phyloP scores from a whole-genome alignment of 2,329 filamentous ascomycete genomes.

The Fusarium coicis region DNA sequence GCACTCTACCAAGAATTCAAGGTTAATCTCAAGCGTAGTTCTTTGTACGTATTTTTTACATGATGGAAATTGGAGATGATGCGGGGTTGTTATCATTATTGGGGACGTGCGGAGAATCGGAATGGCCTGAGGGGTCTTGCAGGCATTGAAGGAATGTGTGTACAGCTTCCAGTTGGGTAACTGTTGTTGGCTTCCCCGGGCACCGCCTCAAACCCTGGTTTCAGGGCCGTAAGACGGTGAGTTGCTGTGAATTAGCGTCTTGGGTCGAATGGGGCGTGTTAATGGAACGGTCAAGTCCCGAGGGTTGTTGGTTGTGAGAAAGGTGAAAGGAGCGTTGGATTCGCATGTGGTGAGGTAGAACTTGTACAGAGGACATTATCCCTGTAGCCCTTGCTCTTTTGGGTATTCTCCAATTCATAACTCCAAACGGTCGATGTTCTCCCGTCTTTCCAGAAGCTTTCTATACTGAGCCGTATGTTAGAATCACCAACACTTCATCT shows the following conservation, averaged over 20 bases:
- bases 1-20: constrained; percentile 4
- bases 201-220: constrained; percentile 2
- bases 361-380: neutral
- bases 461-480: neutral
- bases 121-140: neutral
- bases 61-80: constrained; percentile 41
- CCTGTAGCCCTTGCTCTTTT: neutral
- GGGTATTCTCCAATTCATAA: constrained; percentile 6
- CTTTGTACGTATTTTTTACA: constrained; percentile 41
- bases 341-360: neutral
- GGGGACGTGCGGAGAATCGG: constrained; percentile 31
- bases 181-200: neutral
- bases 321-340: neutral
- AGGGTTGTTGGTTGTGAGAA: neutral
- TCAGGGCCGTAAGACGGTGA: neutral
- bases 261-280: neutral
- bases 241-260: neutral
- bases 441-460: constrained; percentile 15
- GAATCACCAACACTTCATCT: neutral
- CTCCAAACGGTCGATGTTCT: constrained; percentile 4
- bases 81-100: constrained; percentile 29
- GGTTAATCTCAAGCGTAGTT: constrained; percentile 31
- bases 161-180: constrained; percentile 3
- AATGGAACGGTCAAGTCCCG: constrained; percentile 7
- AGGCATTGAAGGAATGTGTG: neutral